Base-by-base conservation (phyloP, 305 asterid genomes). In the Plantago lanceolata region DNA sequence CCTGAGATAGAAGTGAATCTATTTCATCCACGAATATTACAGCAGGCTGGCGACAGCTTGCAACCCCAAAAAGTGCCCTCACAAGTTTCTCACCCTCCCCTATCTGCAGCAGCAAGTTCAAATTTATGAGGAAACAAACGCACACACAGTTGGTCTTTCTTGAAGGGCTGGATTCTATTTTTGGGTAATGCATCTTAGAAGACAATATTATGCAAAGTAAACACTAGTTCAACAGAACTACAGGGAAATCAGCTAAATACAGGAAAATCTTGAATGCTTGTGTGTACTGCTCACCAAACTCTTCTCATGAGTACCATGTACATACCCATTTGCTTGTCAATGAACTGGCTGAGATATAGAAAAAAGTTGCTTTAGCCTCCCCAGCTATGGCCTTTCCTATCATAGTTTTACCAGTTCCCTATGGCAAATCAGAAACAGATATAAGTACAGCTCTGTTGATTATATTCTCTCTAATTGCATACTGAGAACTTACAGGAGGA, bases 391-490 rank as follows among this genome's bases (percentile, higher is more conserved):
- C 99, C 82, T 93, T 93, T 67, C 99, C 99, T 65, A 93, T 89
- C 99, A 93, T 93, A 65, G 98, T 93, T 79, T 93, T 89, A 71
- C 99, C 99, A 67, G 99, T 93, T 76, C 99, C 99, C 99, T 93
- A 49, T 33, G 62, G 68, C 74, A 75, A 57, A 71, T 64, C 59
- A 72, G 63, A 61, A 74, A 70, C 20, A 54, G 45, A 58, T 61
- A 68, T 79, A 56, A 76, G 73, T 45, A 47, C 61, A 71, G 48
- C 49, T 47, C 26, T 52, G 45, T 68, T 21, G 40, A 60, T 61
- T 67, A 49, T 12, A 51, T 62, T 19, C 65, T 44, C 33, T 68
- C 51, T 40, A 20, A 21, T 9, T 48, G 69, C 29, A 21, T 55
- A 73, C 47, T 53, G 50, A 52, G 55, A 63, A 73, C 99, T 81